phyloP scores from a whole-genome alignment of 202 grass and related monocot genomes.

The Saccharum hybrid region DNA sequence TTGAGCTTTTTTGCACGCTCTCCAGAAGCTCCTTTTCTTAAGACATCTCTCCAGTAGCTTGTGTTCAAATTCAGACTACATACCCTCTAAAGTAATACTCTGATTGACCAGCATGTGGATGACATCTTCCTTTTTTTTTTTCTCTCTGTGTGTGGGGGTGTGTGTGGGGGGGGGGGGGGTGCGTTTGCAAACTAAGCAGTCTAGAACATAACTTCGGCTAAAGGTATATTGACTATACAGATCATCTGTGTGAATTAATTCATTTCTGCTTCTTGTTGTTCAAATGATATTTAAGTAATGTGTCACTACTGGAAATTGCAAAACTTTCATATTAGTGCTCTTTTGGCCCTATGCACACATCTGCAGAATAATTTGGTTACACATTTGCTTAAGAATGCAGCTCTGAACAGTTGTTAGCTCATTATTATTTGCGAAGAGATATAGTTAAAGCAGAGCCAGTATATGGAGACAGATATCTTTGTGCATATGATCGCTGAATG shows the following conservation, averaged over 20 bases:
- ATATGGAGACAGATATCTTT: not conserved
- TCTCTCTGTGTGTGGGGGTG: not conserved
- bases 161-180: no score
- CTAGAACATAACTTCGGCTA: slow-evolving; percentile 4
- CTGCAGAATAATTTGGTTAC: slow-evolving; percentile 14
- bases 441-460: slow-evolving; percentile 8
- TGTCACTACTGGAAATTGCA: not conserved
- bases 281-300: slow-evolving; percentile 5
- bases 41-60: not conserved
- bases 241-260: slow-evolving; percentile 31
- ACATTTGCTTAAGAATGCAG: not conserved
- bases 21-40: slow-evolving; percentile 1
- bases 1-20: slow-evolving; percentile 43
- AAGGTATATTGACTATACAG: not conserved
- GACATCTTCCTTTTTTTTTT: slow-evolving; percentile 22
- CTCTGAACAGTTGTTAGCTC: slow-evolving; percentile 16
- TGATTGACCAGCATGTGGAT: slow-evolving; percentile 25
- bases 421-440: slow-evolving; percentile 15
- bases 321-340: slow-evolving; percentile 13
- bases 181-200: not conserved
- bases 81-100: not conserved
- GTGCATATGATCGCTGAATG: slow-evolving; percentile 12
- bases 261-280: not conserved
- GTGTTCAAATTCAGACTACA: slow-evolving; percentile 19
- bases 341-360: slow-evolving; percentile 2